phyloP scores from a whole-genome alignment of 768 basidiomycete species.

The Cyclocybe cylindracea region DNA sequence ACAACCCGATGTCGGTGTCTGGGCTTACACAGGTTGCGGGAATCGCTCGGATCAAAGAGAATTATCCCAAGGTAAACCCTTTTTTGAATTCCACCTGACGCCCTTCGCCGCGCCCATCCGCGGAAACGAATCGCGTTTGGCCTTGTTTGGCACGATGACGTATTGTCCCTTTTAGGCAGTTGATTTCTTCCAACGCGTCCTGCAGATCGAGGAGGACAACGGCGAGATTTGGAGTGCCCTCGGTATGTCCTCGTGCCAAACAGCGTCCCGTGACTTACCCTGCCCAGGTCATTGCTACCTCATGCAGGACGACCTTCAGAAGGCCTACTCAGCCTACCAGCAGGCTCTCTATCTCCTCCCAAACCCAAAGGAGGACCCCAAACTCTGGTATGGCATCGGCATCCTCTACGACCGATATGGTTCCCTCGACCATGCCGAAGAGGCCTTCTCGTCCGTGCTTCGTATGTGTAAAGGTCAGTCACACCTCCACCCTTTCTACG shows the following conservation, averaged over 20 bases:
- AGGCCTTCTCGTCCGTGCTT: conserved; percentile 95
- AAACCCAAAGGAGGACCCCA: conserved; percentile 98
- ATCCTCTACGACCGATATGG: conserved; percentile 99
- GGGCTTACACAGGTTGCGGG: conserved; percentile 94
- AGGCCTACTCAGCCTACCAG: conserved; percentile 98
- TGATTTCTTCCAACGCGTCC: conserved; percentile 94
- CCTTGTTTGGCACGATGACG: conserved; percentile 36
- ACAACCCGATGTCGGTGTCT: conserved; percentile 88
- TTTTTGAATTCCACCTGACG: conserved; percentile 22
- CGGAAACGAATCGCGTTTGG: conserved; percentile 34
- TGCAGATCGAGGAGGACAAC: conserved; percentile 90
- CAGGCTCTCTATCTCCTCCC: conserved; percentile 95
- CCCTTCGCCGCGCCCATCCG: conserved; percentile 31
- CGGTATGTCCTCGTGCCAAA: conserved; percentile 45
- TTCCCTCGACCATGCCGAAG: conserved; percentile 97
- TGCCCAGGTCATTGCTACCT: conserved; percentile 89
- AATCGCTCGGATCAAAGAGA: conserved; percentile 96
- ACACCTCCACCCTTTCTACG: conserved; percentile 15
- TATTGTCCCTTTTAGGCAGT: conserved; percentile 68
- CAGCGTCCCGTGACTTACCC: conserved; percentile 16
- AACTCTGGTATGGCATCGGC: conserved; percentile 99
- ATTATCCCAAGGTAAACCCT: conserved; percentile 85
- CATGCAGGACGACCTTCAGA: conserved; percentile 99
- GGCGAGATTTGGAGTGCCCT: conserved; percentile 99
- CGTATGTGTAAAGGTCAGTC: conserved; percentile 92